Percentiles rank a stretch among this genome's conserved stretches.
Conservation (phyloP, 257 asterid genomes). For the Nicotiana paniculata region DNA sequence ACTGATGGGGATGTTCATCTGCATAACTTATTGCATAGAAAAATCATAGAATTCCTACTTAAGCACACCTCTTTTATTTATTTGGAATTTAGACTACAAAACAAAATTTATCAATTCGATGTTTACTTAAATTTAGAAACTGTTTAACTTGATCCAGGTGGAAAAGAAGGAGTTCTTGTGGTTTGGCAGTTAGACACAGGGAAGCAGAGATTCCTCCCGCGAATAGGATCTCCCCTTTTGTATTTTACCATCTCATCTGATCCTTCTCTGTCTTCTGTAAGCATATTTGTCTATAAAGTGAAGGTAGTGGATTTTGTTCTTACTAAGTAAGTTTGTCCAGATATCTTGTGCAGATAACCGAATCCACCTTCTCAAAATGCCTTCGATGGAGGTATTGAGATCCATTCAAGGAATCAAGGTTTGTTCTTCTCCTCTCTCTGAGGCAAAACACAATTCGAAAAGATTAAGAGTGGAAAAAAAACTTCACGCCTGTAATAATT, state of each 20-base stretch:
- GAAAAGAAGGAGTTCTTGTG: constrained; percentile 93
- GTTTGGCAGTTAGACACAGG: constrained; percentile 97
- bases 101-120: neutral
- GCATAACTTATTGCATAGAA: neutral
- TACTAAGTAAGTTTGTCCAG: constrained; percentile 48
- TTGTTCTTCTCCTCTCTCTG: constrained; percentile 14
- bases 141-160: constrained; percentile 47
- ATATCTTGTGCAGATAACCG: constrained; percentile 89
- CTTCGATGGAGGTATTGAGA: constrained; percentile 69
- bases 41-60: neutral
- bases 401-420: constrained; percentile 95
- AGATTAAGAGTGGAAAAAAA: neutral
- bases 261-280: constrained; percentile 75
- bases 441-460: neutral
- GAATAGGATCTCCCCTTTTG: constrained; percentile 81
- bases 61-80: neutral
- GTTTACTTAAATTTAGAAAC: neutral
- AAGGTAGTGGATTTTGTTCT: constrained; percentile 11
- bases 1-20: neutral
- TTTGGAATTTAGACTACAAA: neutral
- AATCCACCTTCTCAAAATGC: constrained; percentile 72
- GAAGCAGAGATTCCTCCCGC: constrained; percentile 75
- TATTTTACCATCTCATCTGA: constrained; percentile 69
- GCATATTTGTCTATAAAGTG: constrained; percentile 18
- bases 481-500: neutral